A percentile compares a stretch with the other conserved stretches of the same genome.
phyloP scores from a whole-genome alignment of 768 basidiomycete species.

The Pleurotus ostreatus region DNA sequence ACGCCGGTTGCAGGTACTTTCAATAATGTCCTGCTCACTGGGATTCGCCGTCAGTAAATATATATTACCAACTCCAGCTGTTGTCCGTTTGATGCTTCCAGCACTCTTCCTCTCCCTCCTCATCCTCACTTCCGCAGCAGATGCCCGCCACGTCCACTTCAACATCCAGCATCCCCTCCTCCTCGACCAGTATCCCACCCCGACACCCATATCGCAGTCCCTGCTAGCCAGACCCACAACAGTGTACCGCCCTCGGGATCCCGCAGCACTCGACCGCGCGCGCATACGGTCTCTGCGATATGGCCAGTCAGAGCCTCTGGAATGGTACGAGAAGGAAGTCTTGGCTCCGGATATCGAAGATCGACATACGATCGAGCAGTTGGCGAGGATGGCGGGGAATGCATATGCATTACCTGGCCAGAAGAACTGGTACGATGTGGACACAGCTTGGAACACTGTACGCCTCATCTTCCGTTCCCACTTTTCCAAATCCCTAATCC shows the following conservation, averaged over 20 bases:
- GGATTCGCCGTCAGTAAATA: background rate
- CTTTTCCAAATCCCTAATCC: background rate
- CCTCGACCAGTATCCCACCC: background rate
- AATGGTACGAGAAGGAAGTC: conserved; percentile 68
- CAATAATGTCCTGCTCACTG: no score
- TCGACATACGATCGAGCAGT: conserved; percentile 70
- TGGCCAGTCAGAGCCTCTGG: conserved; percentile 44
- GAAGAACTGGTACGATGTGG: conserved; percentile 80
- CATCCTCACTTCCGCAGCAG: background rate
- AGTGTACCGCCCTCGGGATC: conserved; percentile 57
- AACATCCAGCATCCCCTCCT: background rate
- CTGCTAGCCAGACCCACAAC: conserved; percentile 50
- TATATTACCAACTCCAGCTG: background rate
- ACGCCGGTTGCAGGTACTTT: background rate
- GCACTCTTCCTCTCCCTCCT: conserved; percentile 5
- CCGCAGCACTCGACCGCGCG: conserved; percentile 45
- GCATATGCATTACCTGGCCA: conserved; percentile 76
- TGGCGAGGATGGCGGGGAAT: conserved; percentile 87
- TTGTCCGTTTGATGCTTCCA: background rate
- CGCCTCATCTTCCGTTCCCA: conserved; percentile 8
- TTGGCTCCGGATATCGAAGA: conserved; percentile 78
- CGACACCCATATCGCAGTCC: conserved; percentile 5
- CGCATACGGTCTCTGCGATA: conserved; percentile 46
- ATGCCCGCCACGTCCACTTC: background rate
- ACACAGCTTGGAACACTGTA: conserved; percentile 65